These are phyloP conservation scores for Hymenoscyphus albidus DNA, from an alignment of 2,329 filamentous ascomycete species.

Conservation along the genomic window DNA sequence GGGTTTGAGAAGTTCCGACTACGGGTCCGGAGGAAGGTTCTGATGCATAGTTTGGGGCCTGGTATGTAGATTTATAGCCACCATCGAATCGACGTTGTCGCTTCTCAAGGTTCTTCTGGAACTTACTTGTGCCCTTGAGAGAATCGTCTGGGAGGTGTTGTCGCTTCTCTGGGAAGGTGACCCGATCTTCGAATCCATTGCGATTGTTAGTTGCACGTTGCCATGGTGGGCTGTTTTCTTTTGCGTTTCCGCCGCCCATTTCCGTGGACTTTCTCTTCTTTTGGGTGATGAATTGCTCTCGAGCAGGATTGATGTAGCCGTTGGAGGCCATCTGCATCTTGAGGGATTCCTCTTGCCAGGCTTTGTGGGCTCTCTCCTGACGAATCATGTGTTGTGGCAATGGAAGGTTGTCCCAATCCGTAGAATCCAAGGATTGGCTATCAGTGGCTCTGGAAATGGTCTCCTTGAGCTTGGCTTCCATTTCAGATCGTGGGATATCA, in stretches of 20 bases:
- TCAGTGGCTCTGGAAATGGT: constrained; percentile 82
- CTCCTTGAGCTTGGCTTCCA: constrained; percentile 79
- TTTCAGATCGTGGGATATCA: constrained; percentile 61
- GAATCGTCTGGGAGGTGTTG: constrained; percentile 44
- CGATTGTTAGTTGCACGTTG: constrained; percentile 60
- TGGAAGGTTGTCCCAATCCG: constrained; percentile 80
- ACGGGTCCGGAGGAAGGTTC: constrained; percentile 65
- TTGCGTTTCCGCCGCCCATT: constrained; percentile 50
- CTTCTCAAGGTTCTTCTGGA: constrained; percentile 79
- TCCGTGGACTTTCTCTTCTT: constrained; percentile 84
- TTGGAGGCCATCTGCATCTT: constrained; percentile 24
- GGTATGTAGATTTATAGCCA: constrained; percentile 53
- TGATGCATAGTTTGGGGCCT: constrained; percentile 50
- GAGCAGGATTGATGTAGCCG: constrained; percentile 18
- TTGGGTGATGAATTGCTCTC: constrained; percentile 32
- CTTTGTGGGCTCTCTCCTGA: constrained; percentile 57
- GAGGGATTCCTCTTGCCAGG: constrained; percentile 32
- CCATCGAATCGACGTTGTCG: constrained; percentile 82
- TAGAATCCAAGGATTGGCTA: constrained; percentile 62
- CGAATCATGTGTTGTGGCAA: constrained; percentile 78
- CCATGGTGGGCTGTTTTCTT: constrained; percentile 61
- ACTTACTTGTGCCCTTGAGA: constrained; percentile 73
- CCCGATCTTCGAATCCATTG: constrained; percentile 65
- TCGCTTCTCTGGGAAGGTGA: constrained; percentile 49
- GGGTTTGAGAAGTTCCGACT: constrained; percentile 73